Percentiles rank a stretch among this genome's conserved stretches.
phyloP scores from a whole-genome alignment of 1,284 basidiomycete species.

The Malassezia yamatoensis region DNA sequence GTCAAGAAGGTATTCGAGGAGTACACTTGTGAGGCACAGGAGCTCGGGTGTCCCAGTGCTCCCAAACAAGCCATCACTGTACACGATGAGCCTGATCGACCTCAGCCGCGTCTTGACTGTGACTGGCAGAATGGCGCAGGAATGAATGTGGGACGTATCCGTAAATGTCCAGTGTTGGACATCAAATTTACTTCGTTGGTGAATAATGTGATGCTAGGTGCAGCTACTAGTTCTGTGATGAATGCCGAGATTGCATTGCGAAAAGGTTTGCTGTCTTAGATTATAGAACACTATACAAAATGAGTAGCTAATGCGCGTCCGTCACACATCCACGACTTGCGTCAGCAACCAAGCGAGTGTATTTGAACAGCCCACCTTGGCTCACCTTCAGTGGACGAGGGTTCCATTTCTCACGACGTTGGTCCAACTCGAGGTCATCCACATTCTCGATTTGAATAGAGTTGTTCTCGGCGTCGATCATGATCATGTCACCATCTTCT shows the following conservation, averaged over 20 bases:
- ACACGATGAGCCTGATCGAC: conserved; percentile 82
- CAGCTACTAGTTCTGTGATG: conserved; percentile 92
- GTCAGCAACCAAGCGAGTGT: conserved; percentile 52
- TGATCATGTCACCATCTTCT: conserved; percentile 72
- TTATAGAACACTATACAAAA: not conserved
- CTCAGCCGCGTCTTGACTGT: conserved; percentile 84
- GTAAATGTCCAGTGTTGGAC: conserved; percentile 82
- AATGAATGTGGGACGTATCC: conserved; percentile 79
- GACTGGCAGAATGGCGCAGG: conserved; percentile 85
- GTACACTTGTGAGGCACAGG: conserved; percentile 69
- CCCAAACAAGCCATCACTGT: conserved; percentile 78
- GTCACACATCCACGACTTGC: conserved; percentile 80
- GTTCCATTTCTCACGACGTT: conserved; percentile 61
- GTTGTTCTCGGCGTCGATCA: conserved; percentile 67
- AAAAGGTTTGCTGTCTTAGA: conserved; percentile 54
- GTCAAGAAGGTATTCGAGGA: conserved; percentile 68
- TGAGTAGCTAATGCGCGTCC: conserved; percentile 54
- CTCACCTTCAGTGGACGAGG: conserved; percentile 74
- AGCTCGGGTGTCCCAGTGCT: conserved; percentile 72
- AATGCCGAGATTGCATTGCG: conserved; percentile 90
- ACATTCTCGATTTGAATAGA: conserved; percentile 63
- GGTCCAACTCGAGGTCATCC: conserved; percentile 60
- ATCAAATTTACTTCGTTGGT: conserved; percentile 71
- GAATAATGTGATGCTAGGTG: conserved; percentile 92
- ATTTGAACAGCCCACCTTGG: conserved; percentile 54